Evolutionary conservation across 2,329 filamentous ascomycete genomes (phyloP).

Genomic region (Rhinocladiella similis): DNA sequence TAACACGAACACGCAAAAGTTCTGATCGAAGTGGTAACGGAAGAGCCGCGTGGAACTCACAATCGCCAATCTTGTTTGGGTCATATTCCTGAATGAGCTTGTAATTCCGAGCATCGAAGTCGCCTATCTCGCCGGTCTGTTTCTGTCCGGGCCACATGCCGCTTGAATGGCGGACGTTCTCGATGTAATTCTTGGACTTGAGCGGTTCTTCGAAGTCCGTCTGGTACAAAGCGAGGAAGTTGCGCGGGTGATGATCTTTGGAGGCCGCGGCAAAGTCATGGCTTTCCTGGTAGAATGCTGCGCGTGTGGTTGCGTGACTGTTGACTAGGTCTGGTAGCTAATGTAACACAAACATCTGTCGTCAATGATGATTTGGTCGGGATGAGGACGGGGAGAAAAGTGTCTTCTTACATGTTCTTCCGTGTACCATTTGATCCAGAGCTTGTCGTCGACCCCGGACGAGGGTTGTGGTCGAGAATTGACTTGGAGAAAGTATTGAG

Average conservation of each 20-base stretch:
- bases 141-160: slow-evolving; percentile 59
- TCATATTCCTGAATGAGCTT: slow-evolving; percentile 60
- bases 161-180: slow-evolving; percentile 46
- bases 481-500: slow-evolving; percentile 14
- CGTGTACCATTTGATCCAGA: slow-evolving; percentile 23
- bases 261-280: slow-evolving; percentile 11
- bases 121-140: slow-evolving; percentile 63
- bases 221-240: slow-evolving; percentile 80
- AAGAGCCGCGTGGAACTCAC: slow-evolving; percentile 7
- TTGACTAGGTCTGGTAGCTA: slow-evolving; percentile 19
- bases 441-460: slow-evolving; percentile 15
- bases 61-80: slow-evolving; percentile 56
- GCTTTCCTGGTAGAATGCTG: slow-evolving; percentile 15
- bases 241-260: slow-evolving; percentile 49
- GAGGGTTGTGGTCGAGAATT: slow-evolving; percentile 15
- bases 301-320: slow-evolving; percentile 11
- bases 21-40: not conserved
- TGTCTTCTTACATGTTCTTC: slow-evolving; percentile 17
- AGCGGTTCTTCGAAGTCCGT: slow-evolving; percentile 67
- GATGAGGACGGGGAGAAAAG: not conserved
- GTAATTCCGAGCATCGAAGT: slow-evolving; percentile 70
- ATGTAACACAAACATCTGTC: not conserved
- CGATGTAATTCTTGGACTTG: slow-evolving; percentile 67
- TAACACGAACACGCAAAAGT: not conserved
- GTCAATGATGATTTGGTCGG: not conserved